Base-by-base conservation (phyloP, 2,329 filamentous ascomycete species). In the Penicillium italicum region DNA sequence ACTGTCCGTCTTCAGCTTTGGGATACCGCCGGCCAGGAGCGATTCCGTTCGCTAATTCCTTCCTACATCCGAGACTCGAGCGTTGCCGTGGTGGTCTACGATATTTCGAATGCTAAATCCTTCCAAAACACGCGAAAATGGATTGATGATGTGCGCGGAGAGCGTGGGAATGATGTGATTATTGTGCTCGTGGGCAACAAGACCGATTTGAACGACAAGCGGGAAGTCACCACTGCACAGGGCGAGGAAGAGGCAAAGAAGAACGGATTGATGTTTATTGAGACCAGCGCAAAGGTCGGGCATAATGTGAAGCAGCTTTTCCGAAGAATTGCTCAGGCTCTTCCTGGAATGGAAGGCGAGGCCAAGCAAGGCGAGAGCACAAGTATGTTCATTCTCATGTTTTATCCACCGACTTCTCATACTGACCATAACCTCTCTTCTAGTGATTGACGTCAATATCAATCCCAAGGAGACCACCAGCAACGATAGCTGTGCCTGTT, bases 61-160 rank as follows among this genome's bases (percentile, higher is more conserved):
- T 97, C 91, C 22, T 99, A 99, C 78, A 99, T 99, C 70, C 91
- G 95, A 69, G 95, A 99, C 80, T 96, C 91, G 22, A 95, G 89
- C 71, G 95, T 99, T 50, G 95, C 95, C 22, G 95, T 99, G 33
- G 95, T 99, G 33, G 94, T 99, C 58, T 99, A 99, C 79, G 94
- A 99, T 76, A 96, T 99, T 71, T 96, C 91, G 57, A 96, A 94
- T 75, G 88, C 89, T 62, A 97, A 97, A 77, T 96, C 91, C 24
- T 99, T 99, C 80, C 89, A 97, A 74, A 97, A 99, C 77, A 99
- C 94, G 52, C 87, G 92, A 71, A 99, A 99, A 82, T 99, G 95
- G 94, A 96, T 99, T 64, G 94, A 99, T 72, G 94, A 99, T 72
- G 94, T 99, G 56, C 85, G 94, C 60, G 93, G 92, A 49, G 94